Evolutionary conservation across 2,329 filamentous ascomycete genomes (phyloP), one percentile per base, ranked within the genome.

Genomic region (Byssochlamys sp.): DNA sequence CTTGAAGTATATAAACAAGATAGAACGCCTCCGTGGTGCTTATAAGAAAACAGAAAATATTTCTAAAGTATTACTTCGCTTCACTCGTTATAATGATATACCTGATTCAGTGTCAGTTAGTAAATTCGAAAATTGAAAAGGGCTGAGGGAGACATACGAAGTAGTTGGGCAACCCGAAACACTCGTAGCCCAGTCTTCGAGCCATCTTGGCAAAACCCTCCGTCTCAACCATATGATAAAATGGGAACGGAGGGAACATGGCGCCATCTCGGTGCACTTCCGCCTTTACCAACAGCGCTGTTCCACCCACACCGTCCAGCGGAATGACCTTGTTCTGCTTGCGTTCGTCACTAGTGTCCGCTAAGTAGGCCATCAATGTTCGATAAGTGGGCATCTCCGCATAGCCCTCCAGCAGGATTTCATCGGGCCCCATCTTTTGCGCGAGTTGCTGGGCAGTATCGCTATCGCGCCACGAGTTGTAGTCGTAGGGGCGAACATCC

Each of bases 161-260:
- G 77, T 99, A 99, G 77, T 97, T 96, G 49, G 94, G 94, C 68
- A 97, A 77, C n/a, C 94, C 94, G 65, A 82, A 90, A 58, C 89
- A 83, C 60, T 87, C 81, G 86, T 91, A 96, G 53, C 91, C 91
- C 68, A 99, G 74, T 63, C 94, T 81, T 71, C 84, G 87, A 11
- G 91, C 91, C 94, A 99, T 99, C 77, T 92, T 96, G 19, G 94
- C 91, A 69, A 99, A 99, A 0, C 94, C 94, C 70, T 99, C 94
- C 0, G 94, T 97, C 79, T 99, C 94, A 60, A 99, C 95, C 60
- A 99, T 80, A 73, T 99, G 88, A 71, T 96, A 97, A 70, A 99
- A 99, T 2, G 92, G 77, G 71, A 99, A 99, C 0, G 94, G 84
- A 19, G 94, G 94, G 77, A 99, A 99, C 92, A 97, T 99, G 71